Base-by-base conservation (phyloP, 306 rosid species). In the Ormosia emarginata region DNA sequence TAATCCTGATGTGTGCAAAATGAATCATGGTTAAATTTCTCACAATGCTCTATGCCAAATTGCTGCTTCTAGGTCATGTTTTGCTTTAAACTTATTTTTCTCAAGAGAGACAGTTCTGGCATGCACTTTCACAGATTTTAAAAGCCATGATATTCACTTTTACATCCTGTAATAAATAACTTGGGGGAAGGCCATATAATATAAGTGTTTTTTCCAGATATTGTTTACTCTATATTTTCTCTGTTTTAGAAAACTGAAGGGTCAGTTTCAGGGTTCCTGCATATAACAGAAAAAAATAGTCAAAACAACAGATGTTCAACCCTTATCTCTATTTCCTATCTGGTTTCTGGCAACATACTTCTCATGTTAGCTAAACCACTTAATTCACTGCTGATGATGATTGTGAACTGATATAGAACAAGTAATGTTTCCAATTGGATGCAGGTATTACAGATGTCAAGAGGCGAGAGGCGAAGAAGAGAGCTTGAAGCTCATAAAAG, bases 391-490 rank as follows among this genome's bases (percentile, higher is more conserved):
- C 30, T 33, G 34, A n/a, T 1, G 40, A 12, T 24, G 71, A 65
- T 8, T 59, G 6, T 9, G 18, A 74, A 13, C 59, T 36, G 63
- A 80, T 69, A 66, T 64, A 57, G 11, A 17, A 53, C 56, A 32
- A 39, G 10, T 9, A 13, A 3, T 24, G 37, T 50, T n/a, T 62
- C 24, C 0, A 67, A 74, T 57, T 24, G 7, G 57, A 57, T 73
- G 84, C 90, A 96, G 99, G 90, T 96, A 43, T 77, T 92, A 36
- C 85, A 77, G 8, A 87, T 82, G 49, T 71, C 94, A 55, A n/a
- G n/a, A n/a, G n/a, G n/a, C n/a, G n/a, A 87, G 70, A 85, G 94
- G 97, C 2, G 92, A 92, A 15, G 90, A 78, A 71, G 79, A 37
- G 6, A 36, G 84, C 43, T 68, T 83, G 81, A 90, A 84, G 79